Evolutionary conservation across 495 filamentous ascomycete genomes (phyloP).

Genomic region (Lasiosphaeriaceae sp.): DNA sequence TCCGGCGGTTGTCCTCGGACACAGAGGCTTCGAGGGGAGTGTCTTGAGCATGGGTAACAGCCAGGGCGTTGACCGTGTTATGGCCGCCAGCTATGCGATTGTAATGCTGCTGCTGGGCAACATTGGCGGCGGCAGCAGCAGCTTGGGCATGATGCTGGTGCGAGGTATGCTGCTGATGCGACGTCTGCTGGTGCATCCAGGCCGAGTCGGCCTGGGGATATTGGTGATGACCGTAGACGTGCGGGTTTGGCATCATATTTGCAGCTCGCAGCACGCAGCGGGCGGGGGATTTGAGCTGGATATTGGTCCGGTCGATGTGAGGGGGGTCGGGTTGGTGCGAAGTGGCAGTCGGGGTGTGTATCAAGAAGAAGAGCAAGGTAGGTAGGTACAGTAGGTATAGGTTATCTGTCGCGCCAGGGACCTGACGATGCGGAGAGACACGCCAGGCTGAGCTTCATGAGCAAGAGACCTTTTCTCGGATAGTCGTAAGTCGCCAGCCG

Average conservation of each 20-base stretch:
- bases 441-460: conserved; percentile 26
- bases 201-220: conserved; percentile 70
- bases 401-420: conserved; percentile 15
- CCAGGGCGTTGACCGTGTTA: conserved; percentile 45
- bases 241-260: conserved; percentile 41
- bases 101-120: conserved; percentile 74
- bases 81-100: conserved; percentile 66
- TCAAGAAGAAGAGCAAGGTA: background rate
- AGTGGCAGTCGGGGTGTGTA: background rate
- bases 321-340: background rate
- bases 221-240: conserved; percentile 65
- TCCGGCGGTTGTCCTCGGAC: conserved; percentile 87
- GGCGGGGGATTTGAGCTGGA: background rate
- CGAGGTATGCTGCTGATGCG: conserved; percentile 54
- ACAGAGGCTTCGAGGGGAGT: conserved; percentile 43
- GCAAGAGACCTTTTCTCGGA: background rate
- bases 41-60: conserved; percentile 57
- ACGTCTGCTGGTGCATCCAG: conserved; percentile 70
- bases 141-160: conserved; percentile 50
- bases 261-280: background rate
- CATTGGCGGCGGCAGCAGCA: conserved; percentile 57
- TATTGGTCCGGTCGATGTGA: background rate
- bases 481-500: too few species aligned
- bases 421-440: conserved; percentile 12
- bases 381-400: background rate